Evolutionary conservation across 441 rosid species (phyloP), one percentile per base, ranked within the genome.

Genomic region (Raphanus hybrid): DNA sequence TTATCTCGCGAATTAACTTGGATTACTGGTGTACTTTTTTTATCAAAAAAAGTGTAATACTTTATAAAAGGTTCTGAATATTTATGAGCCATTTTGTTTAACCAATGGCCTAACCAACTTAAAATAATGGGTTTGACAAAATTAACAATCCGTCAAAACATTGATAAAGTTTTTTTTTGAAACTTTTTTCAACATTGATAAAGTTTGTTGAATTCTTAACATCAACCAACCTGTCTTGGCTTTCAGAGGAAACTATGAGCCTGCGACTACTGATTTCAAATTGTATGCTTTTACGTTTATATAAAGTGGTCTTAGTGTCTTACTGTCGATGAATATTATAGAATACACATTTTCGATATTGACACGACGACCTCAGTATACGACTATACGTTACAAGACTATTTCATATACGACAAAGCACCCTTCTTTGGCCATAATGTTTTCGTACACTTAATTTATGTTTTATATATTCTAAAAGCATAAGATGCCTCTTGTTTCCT

Each of bases 401-500:
- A 74, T 11, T 41, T 2, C 57, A 26, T 11, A 74, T 58, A 67
- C 72, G 73, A 60, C 74, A 68, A 60, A 68, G 14, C 8, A 1
- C 52, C 15, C 39, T 45, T 45, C 73, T 67, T 59, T 60, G 62
- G 73, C 52, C 73, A 69, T 62, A 32, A 75, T 67, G 50, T 18
- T 67, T 29, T 43, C 59, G 61, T 59, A 18, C 59, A 57, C 37
- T 59, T 67, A 7, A 8, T 43, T 4, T 15, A 29, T 58, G 41
- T 16, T 43, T 29, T 35, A 15, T 48, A 32, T 75, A 59, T 37
- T 43, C 61, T 67, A 67, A 75, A 20, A 75, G 72, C 73, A 75
- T 67, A 75, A 67, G 52, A 75, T 75, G 73, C 78, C 52, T 75
- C 73, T 45, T 60, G 67, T 59, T 75, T 58, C 50, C 37, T 43